Evolutionary conservation across 31 red algal species (phyloP), one percentile per base, ranked within the genome.

Genomic region (Asparagopsis taxiformis): DNA sequence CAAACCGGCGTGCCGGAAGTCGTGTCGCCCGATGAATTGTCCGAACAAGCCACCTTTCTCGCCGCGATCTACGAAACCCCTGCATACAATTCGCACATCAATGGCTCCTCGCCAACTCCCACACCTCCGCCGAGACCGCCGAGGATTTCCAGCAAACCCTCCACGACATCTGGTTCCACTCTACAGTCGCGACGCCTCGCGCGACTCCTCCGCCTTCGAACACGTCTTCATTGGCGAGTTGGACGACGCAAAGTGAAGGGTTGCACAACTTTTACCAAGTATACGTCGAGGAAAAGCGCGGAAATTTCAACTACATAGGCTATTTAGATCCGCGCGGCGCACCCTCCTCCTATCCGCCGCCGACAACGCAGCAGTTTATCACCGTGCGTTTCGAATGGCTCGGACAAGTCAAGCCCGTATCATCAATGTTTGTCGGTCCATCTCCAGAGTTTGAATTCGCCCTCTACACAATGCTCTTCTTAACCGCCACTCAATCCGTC

Each of bases 141-240:
- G 63, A 65, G 1, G 83, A 57, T n/a, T 76, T 87, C 37, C 28
- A 31, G 37, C 1, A 70, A n/a, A 57, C 70, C 15, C 50, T 87
- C 9, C 3, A 21, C 9, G 62, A 68, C 21, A 31, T 87, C 1
- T 91, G 87, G 87, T 91, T 91, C 26, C 32, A 38, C 50, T 77
- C 43, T 84, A 91, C 31, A 54, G 17, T 15, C 61, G 72, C 17
- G 69, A 84, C 20, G 70, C 41, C 2, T 3, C 17, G 6, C 53
- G 35, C 0, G 87, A 91, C 28, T 91, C 87, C 3, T 74, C 55
- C 15, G 87, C 50, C 0, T 84, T 91, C 59, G 87, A 91, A 44
- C 87, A 91, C 56, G 87, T 68, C 30, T 91, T 91, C 35, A 49
- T 60, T 36, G 87, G 87, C 0, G 87, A 91, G 87, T 36, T 84